Evolutionary conservation across 305 asterid genomes (phyloP), one percentile per base, ranked within the genome.

Genomic region (Fraxinus angustifolia): DNA sequence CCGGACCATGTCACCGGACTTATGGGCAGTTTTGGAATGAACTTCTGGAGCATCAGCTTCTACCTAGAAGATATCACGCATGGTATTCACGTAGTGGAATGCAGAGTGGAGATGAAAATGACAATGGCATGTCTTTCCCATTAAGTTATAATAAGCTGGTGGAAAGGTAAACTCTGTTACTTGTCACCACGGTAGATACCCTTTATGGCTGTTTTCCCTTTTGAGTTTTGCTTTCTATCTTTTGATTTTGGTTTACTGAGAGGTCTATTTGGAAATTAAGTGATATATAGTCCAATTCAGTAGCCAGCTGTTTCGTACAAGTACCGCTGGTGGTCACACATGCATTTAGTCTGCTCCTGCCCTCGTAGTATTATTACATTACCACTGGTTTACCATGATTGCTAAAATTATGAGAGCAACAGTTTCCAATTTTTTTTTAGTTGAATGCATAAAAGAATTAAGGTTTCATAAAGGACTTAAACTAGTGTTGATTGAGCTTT

Each of bases 31-130:
- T 96, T 79, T 93, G 97, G 97, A 93, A 94, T 89, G 99, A 96
- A 90, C 99, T 96, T 83, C 90, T 91, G 80, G 99, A 96, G 89
- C 92, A 94, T 90, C 97, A 94, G 89, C 99, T 94, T 87, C 83
- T 96, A 81, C 98, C 99, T 31, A 91, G 99, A 89, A 89, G 99
- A 89, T 96, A 93, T 83, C 99, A 96, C 86, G 92, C 99, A 19
- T 96, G 98, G 97, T 90, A 96, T 91, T 96, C 99, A 67, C 93
- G 97, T 75, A 86, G 91, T 81, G 97, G 98, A 67, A 76, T 62
- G 82, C 91, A 71, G 74, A 92, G 94, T 60, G 94, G 97, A 79
- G 93, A 94, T 79, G 97, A 90, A 90, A 89, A 96, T 86, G 98
- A 94, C 85, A 97, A 96, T 87, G 99, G 97, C 83, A 81, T 84